Percentiles rank a stretch among this genome's conserved stretches.
Conservation (phyloP, 1,284 basidiomycete genomes). For the Marasmius tenuissimus region DNA sequence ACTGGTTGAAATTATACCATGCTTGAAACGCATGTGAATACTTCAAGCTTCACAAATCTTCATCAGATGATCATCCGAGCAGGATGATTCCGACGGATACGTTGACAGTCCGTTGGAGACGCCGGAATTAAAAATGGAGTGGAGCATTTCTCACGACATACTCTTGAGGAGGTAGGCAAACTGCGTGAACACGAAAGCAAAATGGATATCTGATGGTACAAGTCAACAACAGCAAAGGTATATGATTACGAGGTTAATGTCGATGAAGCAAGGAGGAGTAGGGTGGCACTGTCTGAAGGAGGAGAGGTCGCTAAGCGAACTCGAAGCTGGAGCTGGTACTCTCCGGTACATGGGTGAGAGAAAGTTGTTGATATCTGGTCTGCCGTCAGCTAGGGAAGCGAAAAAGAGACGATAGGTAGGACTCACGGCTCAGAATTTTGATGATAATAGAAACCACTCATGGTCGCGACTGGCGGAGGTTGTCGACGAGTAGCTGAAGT, state of each 20-base stretch:
- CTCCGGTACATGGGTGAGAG: constrained; percentile 58
- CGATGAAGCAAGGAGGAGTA: too few relatives aligned
- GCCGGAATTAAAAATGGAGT: too few relatives aligned
- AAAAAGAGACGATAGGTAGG: constrained; percentile 20
- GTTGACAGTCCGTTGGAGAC: too few relatives aligned
- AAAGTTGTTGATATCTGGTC: constrained; percentile 65
- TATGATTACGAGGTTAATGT: neutral
- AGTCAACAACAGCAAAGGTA: neutral
- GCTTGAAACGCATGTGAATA: too few relatives aligned
- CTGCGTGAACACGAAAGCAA: too few relatives aligned
- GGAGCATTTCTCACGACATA: too few relatives aligned
- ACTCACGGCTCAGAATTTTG: constrained; percentile 86
- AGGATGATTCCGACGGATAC: too few relatives aligned
- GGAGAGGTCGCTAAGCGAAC: constrained; percentile 49
- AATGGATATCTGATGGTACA: neutral
- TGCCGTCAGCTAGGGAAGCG: neutral
- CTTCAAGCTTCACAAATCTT: too few relatives aligned
- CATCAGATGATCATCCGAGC: too few relatives aligned
- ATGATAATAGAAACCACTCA: constrained; percentile 94
- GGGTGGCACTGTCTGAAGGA: too few relatives aligned
- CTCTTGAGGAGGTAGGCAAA: too few relatives aligned
- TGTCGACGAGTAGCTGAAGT: constrained; percentile 40
- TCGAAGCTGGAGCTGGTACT: constrained; percentile 61
- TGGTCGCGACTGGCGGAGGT: constrained; percentile 57
- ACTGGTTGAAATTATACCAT: too few relatives aligned